Evolutionary conservation across 2,329 filamentous ascomycete genomes (phyloP).

Genomic region (Aspergillus costaricaensis): DNA sequence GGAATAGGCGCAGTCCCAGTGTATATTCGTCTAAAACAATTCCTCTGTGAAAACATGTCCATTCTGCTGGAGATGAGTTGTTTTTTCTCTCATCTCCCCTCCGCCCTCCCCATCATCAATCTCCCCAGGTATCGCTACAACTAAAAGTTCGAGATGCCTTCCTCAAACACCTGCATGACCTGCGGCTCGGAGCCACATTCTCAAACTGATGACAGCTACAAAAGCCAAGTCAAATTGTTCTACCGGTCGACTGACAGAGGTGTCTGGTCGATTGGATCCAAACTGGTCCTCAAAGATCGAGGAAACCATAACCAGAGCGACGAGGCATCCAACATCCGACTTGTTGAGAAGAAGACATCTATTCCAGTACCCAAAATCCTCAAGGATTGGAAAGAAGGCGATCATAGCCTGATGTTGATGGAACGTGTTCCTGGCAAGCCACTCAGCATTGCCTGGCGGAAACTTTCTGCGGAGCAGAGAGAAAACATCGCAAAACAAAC

Average conservation of each 20-base stretch:
- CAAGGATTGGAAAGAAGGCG: constrained; percentile 21
- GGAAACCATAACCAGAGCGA: constrained; percentile 12
- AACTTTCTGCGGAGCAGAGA: constrained; percentile 19
- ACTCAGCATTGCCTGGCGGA: constrained; percentile 21
- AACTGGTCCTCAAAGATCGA: constrained; percentile 32
- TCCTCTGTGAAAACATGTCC: too few species aligned
- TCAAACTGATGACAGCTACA: constrained; percentile 1
- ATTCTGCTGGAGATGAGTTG: too few species aligned
- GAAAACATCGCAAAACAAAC: constrained; percentile 27
- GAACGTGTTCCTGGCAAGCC: constrained; percentile 20
- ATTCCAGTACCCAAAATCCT: constrained; percentile 24
- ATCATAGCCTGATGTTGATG: constrained; percentile 16
- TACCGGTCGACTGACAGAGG: constrained; percentile 29
- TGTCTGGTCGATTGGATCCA: constrained; percentile 34
- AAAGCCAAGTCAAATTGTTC: constrained; percentile 16
- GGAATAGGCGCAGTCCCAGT: too few species aligned
- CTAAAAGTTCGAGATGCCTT: too few species aligned
- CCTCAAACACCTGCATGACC: neutral
- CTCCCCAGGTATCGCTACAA: too few species aligned
- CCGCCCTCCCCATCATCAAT: too few species aligned
- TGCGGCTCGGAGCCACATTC: constrained; percentile 11
- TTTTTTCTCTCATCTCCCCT: too few species aligned
- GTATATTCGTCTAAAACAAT: too few species aligned
- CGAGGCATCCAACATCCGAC: constrained; percentile 21
- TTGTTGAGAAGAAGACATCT: constrained; percentile 23